Conservation (phyloP, 345 rosid genomes). For the Combretum micranthum region DNA sequence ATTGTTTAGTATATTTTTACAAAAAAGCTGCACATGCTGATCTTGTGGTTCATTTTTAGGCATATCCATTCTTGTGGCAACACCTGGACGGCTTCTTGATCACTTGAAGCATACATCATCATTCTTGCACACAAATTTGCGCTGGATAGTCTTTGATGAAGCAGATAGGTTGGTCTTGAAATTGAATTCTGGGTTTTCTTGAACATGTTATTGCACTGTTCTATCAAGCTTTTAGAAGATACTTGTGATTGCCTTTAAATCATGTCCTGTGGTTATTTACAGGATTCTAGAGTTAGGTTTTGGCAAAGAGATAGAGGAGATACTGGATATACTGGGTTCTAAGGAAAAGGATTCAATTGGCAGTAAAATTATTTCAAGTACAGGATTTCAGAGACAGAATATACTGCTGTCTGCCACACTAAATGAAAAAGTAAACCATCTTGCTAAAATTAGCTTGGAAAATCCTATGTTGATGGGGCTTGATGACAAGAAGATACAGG, state of each 20-base stretch:
- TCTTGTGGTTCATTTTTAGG: conserved; percentile 33
- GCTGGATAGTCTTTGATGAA: conserved; percentile 95
- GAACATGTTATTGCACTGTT: too few relatives aligned
- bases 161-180: conserved; percentile 68
- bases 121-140: conserved; percentile 53
- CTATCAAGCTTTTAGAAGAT: too few relatives aligned
- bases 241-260: neutral
- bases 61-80: conserved; percentile 84
- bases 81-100: conserved; percentile 98
- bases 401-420: conserved; percentile 85
- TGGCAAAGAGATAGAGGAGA: conserved; percentile 89
- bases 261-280: conserved; percentile 17
- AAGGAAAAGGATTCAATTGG: conserved; percentile 33
- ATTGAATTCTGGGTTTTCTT: neutral
- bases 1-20: neutral
- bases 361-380: conserved; percentile 16
- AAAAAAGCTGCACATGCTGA: neutral
- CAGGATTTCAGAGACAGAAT: conserved; percentile 63
- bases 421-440: conserved; percentile 90
- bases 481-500: conserved; percentile 44
- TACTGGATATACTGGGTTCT: conserved; percentile 68
- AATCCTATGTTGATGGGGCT: conserved; percentile 82
- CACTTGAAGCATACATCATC: conserved; percentile 86
- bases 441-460: conserved; percentile 82
- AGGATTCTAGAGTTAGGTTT: conserved; percentile 94